Evolutionary conservation across 225 moss, liverwort and hornwort species (phyloP).

Genomic region (Bryoerythrophyllum caledonicum): DNA sequence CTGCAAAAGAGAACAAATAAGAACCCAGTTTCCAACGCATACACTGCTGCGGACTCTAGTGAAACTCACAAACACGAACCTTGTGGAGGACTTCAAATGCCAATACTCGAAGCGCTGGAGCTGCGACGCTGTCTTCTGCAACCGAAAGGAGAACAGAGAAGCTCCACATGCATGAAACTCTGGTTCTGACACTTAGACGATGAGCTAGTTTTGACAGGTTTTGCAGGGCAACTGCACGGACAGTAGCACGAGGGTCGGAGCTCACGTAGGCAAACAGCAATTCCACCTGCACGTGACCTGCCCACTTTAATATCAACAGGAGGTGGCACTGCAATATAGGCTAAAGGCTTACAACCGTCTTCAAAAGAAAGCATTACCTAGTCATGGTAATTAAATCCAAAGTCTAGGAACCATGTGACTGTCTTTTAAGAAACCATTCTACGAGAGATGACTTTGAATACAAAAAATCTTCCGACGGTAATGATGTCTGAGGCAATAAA

Average conservation of each 20-base stretch:
- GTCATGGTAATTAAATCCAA: not conserved
- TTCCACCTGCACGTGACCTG: constrained; percentile 75
- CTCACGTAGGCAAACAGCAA: constrained; percentile 73
- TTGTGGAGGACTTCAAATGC: constrained; percentile 77
- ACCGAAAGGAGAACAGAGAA: constrained; percentile 63
- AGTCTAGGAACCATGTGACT: not conserved
- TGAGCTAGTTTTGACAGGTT: constrained; percentile 69
- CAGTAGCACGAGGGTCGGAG: constrained; percentile 85
- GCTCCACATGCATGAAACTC: constrained; percentile 47
- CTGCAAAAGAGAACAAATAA: constrained; percentile 49
- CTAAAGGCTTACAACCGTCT: constrained; percentile 15
- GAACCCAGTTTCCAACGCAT: not conserved
- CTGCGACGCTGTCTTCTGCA: constrained; percentile 56
- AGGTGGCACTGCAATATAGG: constrained; percentile 26
- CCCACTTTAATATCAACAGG: constrained; percentile 45
- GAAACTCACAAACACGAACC: constrained; percentile 43
- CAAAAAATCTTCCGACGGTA: constrained; percentile 3
- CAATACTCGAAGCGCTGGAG: constrained; percentile 64
- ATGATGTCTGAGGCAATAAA: not conserved
- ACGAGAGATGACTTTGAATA: constrained; percentile 13
- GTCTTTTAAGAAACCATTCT: not conserved
- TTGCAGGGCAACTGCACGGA: constrained; percentile 80
- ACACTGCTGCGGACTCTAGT: constrained; percentile 11
- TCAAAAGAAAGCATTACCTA: constrained; percentile 14
- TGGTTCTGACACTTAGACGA: constrained; percentile 51